These are phyloP conservation scores for Penicillium brevicompactum DNA, from an alignment of 2,329 filamentous ascomycete genomes.

Conservation along the genomic window DNA sequence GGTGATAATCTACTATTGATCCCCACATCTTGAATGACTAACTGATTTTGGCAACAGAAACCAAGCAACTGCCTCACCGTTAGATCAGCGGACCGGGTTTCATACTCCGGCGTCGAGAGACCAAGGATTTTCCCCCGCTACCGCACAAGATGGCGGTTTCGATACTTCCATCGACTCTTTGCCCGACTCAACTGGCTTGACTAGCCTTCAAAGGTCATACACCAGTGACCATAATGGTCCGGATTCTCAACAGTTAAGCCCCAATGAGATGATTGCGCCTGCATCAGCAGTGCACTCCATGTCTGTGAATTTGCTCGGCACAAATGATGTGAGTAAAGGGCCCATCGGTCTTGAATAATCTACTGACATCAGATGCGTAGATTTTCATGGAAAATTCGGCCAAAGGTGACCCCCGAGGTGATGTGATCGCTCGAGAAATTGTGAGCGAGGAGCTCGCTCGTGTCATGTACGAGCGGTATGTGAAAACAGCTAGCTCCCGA, in stretches of 20 bases:
- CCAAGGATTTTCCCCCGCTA: conserved; percentile 28
- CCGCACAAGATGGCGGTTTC: conserved; percentile 21
- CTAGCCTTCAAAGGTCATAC: conserved; percentile 25
- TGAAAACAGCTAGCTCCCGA: neutral
- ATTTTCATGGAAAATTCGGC: conserved; percentile 36
- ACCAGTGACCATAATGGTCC: conserved; percentile 28
- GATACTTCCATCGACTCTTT: conserved; percentile 25
- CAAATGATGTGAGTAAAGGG: conserved; percentile 26
- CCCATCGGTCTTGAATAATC: neutral
- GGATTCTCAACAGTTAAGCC: conserved; percentile 37
- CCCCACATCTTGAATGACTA: neutral
- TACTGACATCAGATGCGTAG: conserved; percentile 9
- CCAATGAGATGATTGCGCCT: conserved; percentile 41
- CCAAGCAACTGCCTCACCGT: conserved; percentile 18
- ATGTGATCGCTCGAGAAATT: conserved; percentile 35
- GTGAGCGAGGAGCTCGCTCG: conserved; percentile 36
- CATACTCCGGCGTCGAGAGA: conserved; percentile 29
- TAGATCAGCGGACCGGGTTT: conserved; percentile 22
- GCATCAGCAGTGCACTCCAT: conserved; percentile 39
- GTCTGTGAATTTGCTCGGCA: conserved; percentile 37
- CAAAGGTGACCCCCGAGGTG: conserved; percentile 31
- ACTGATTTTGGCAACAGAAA: conserved; percentile 11
- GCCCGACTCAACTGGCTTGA: conserved; percentile 19
- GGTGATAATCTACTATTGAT: conserved; percentile 18
- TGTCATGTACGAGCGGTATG: conserved; percentile 38